Evolutionary conservation across 2,329 filamentous ascomycete genomes (phyloP), one percentile per base, ranked within the genome.

Genomic region (Clarireedia homoeocarpa): DNA sequence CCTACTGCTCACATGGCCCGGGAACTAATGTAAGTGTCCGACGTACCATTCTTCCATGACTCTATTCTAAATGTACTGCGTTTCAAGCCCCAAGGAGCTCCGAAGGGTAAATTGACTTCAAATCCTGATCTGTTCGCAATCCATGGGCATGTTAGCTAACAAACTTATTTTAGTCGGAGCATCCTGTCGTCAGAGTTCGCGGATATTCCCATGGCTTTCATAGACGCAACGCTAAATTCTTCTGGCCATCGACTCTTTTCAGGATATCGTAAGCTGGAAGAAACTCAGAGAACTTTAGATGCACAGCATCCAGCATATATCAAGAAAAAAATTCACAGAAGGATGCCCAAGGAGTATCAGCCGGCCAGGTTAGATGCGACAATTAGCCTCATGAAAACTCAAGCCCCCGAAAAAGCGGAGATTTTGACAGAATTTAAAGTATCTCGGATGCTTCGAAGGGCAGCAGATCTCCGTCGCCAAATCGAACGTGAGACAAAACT

Each of bases 401-500:
- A 15, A 23, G 30, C 55, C 20, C 30, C 45, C 1, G 51, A 57
- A 17, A 53, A 48, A 15, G n/a, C 44, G 9, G 65, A 66, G 55
- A 60, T 61, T 15, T 44, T 65, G 2, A 71, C 65, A n/a, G 77
- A 78, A 59, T 68, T 75, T 24, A 61, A 65, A 20, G 71, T 69
- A 14, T 73, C 72, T 3, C 67, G 72, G 51, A 62, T 63, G 15
- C 49, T 73, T 20, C 62, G 61, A 34, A 53, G 59, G 5, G 65
- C 63, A 15, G 65, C 65, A 20, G 61, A 67, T 17, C 58, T 58
- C 3, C 71, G 77, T 55, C 61, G 67, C 9, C 59, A 63, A 2
- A 77, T 77, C 26, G 63, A 76, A 34, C 64, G 66, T 7, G 53
- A 61, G 14, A 73, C 75, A 38, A 71, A 71, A 55, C 70, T 67